Base-by-base conservation (phyloP, 495 filamentous ascomycete genomes). In the Aspergillus egyptiacus region DNA sequence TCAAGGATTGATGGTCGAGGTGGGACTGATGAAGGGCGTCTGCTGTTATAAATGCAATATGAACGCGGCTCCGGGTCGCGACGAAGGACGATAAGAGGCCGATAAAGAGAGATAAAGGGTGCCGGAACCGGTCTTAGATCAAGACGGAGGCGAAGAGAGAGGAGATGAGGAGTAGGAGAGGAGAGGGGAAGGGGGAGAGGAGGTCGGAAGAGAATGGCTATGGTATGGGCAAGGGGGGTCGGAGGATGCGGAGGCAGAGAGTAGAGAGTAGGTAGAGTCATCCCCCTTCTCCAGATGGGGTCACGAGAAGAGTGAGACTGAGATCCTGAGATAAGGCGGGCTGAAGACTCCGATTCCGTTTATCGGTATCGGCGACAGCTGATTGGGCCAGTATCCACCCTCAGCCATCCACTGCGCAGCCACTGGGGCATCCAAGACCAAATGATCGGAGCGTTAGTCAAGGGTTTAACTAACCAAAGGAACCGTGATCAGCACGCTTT, bases 301-400 rank as follows among this genome's bases (percentile, higher is more conserved):
- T 49, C 46, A 49, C 46, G 46, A 49, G n/a, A n/a, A n/a, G 46
- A 23, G 46, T 10, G 19, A 22, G 23, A 33, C 41, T 28, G 11
- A 41, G 37, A 20, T 41, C 18, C 39, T 10, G 27, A 36, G 43
- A 46, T 46, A 46, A 46, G 37, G 27, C 2, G 9, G 17, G 8
- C 35, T 20, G n/a, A 20, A 31, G 36, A 2, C 19, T 43, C 40
- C 40, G 15, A 17, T 41, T 14, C n/a, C 9, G 13, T 15, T 31
- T 31, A 34, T 3, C 18, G 27, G 13, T 35, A 46, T 46, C 43
- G 11, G 18, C 31, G 2, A 14, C 43, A 6, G 2, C 6, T 46
- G 43, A 46, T 46, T 46, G 31, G 43, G 6, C 19, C 2, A 22
- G 6, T 2, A 18, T 8, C 8, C 3, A 2, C 4, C 13, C 5